A percentile compares a stretch with the other conserved stretches of the same genome.
These are phyloP conservation scores for Glycine latifolia DNA, from an alignment of 306 rosid species.

Conservation along the genomic window DNA sequence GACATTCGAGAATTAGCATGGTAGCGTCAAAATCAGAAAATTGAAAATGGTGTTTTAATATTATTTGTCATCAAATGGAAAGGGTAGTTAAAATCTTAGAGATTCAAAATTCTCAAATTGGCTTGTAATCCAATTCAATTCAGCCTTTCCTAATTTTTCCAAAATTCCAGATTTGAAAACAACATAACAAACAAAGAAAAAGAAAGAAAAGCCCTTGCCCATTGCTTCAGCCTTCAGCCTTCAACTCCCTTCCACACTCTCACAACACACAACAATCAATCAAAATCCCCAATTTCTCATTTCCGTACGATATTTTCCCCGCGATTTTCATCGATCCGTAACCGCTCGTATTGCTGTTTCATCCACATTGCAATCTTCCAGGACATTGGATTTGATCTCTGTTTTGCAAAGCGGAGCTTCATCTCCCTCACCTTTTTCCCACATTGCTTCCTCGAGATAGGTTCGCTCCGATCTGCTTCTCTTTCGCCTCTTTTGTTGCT, in stretches of 20 bases:
- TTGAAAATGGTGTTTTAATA: slow-evolving; percentile 3
- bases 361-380: not conserved
- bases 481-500: not conserved
- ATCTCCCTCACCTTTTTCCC: slow-evolving; percentile 30
- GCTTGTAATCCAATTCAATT: slow-evolving; percentile 44
- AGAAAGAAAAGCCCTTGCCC: slow-evolving; percentile 9
- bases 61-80: not conserved
- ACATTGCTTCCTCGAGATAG: slow-evolving; percentile 45
- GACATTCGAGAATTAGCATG: slow-evolving; percentile 15
- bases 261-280: slow-evolving; percentile 1
- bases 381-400: slow-evolving; percentile 38
- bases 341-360: slow-evolving; percentile 32
- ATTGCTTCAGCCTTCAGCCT: slow-evolving; percentile 29
- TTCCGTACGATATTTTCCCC: not conserved
- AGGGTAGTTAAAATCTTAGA: slow-evolving; percentile 41
- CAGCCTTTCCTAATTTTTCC: slow-evolving; percentile 19
- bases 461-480: slow-evolving; percentile 51
- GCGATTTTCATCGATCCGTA: slow-evolving; percentile 45
- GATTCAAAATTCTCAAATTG: slow-evolving; percentile 42
- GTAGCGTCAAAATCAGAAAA: slow-evolving; percentile 31
- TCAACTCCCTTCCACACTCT: not conserved
- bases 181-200: slow-evolving; percentile 25
- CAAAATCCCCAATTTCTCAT: slow-evolving; percentile 40
- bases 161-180: slow-evolving; percentile 49
- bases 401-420: slow-evolving; percentile 2